These are phyloP conservation scores for Staphylotrichum tortipilum DNA, from an alignment of 495 filamentous ascomycete species.

Conservation along the genomic window DNA sequence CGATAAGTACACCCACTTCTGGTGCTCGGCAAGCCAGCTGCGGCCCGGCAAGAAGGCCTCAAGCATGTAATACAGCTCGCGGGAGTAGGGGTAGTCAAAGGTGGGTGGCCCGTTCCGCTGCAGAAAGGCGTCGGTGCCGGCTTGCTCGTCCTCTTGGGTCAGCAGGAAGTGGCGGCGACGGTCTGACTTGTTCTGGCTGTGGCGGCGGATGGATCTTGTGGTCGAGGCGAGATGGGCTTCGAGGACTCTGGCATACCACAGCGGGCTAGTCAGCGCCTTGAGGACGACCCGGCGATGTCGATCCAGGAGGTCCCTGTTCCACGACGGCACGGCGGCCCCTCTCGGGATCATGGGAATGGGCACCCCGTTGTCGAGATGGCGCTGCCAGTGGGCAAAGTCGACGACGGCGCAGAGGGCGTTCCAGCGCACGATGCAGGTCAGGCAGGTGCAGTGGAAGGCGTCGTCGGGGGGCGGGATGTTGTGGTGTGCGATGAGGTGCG, in stretches of 20 bases:
- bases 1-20: conserved; percentile 37
- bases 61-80: conserved; percentile 49
- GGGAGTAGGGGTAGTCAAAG: conserved; percentile 41
- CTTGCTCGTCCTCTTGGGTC: conserved; percentile 33
- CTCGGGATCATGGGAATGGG: conserved; percentile 43
- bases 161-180: conserved; percentile 39
- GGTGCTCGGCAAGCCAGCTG: conserved; percentile 30
- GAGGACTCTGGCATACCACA: conserved; percentile 43
- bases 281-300: conserved; percentile 32
- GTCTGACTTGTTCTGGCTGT: conserved; percentile 38
- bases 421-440: conserved; percentile 46
- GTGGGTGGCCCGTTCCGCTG: conserved; percentile 37
- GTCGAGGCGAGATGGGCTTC: conserved; percentile 45
- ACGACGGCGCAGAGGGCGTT: conserved; percentile 42
- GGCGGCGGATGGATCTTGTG: conserved; percentile 40
- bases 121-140: conserved; percentile 41
- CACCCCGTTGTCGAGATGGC: conserved; percentile 38
- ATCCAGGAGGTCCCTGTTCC: conserved; percentile 38
- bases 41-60: conserved; percentile 42
- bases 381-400: conserved; percentile 49
- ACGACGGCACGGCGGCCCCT: conserved; percentile 32
- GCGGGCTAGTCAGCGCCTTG: conserved; percentile 31
- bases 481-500: conserved; percentile 40
- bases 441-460: conserved; percentile 39
- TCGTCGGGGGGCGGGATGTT: conserved; percentile 37